Conservation (phyloP, 257 asterid species). For the Agastache rugosa region DNA sequence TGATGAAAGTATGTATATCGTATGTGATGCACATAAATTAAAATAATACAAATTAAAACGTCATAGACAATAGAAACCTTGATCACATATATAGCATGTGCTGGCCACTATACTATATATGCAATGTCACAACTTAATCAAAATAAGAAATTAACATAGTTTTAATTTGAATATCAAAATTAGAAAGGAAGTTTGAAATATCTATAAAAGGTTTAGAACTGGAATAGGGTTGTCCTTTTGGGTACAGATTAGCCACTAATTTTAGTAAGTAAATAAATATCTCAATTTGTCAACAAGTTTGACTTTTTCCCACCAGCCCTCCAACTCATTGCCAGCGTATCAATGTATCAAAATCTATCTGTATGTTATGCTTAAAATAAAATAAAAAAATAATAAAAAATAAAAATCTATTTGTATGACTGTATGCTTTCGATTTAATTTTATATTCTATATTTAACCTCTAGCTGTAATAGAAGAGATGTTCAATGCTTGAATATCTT, state of each 20-base stretch:
- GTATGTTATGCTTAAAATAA: too few relatives aligned
- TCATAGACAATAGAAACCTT: too few relatives aligned
- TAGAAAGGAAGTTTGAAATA: not conserved
- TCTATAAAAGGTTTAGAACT: not conserved
- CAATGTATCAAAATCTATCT: not conserved
- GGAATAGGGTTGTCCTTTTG: slow-evolving; percentile 2
- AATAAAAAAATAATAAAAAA: too few relatives aligned
- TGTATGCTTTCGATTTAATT: not conserved
- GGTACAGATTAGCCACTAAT: slow-evolving; percentile 21
- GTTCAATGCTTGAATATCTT: too few relatives aligned
- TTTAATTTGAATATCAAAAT: not conserved
- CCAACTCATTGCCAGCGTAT: slow-evolving; percentile 13
- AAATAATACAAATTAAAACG: too few relatives aligned
- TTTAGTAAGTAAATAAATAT: not conserved
- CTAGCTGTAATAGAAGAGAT: too few relatives aligned
- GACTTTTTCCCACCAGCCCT: not conserved
- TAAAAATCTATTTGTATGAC: too few relatives aligned
- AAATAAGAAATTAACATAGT: not conserved
- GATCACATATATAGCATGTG: not conserved
- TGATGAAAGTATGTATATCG: too few relatives aligned
- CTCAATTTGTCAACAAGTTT: not conserved
- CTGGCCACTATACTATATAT: not conserved
- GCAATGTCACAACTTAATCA: not conserved
- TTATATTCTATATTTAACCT: too few relatives aligned
- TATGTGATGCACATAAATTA: too few relatives aligned